Base-by-base conservation (phyloP, 331 rosid genomes). In the Pyrus hybrid region DNA sequence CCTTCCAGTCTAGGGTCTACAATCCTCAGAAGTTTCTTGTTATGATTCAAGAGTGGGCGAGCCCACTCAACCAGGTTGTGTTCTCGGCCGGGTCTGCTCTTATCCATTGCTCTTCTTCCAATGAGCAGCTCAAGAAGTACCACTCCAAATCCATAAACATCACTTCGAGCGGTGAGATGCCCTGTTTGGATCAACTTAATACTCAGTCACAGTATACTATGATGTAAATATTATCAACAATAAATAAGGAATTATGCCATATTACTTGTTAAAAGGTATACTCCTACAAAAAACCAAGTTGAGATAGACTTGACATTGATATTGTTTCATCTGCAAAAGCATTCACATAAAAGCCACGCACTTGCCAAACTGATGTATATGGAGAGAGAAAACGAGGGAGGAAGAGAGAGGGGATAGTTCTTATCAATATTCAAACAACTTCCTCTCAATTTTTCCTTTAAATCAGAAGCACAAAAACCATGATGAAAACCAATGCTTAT, bases 31-130 rank as follows among this genome's bases (percentile, higher is more conserved):
- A 94, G 85, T 74, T 90, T 91, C 78, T 87, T 90, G 32, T 91
- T 87, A 85, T 93, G 84, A 85, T 86, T 94, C 80, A 94, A 68
- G 53, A 91, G 84, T 1, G 99, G 99, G 26, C 96, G 93, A 13
- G 97, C 99, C 99, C 97, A 94, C 77, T 92, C 96, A 63, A 94
- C 99, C 68, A 94, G 81, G 86, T 90, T 92, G 79, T 94, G 96
- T 76, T 92, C 97, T 68, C 90, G 86, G 87, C 97, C 91, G n/a
- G 97, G 97, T 80, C 96, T 88, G 83, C 97, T 90, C 84, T 89
- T 91, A 86, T 94, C 99, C 84, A 94, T 83, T 23, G 99, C 95
- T 78, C 84, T 89, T 75, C 90, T 87, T 70, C 99, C 99, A 35
- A 90, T 92, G 57, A 94, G 96, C 87, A 94, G 56, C 87, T 94